Percentiles rank a stretch among this genome's conserved stretches.
Conservation (phyloP, 2,329 filamentous ascomycete genomes). For the Chaetomium globosum region DNA sequence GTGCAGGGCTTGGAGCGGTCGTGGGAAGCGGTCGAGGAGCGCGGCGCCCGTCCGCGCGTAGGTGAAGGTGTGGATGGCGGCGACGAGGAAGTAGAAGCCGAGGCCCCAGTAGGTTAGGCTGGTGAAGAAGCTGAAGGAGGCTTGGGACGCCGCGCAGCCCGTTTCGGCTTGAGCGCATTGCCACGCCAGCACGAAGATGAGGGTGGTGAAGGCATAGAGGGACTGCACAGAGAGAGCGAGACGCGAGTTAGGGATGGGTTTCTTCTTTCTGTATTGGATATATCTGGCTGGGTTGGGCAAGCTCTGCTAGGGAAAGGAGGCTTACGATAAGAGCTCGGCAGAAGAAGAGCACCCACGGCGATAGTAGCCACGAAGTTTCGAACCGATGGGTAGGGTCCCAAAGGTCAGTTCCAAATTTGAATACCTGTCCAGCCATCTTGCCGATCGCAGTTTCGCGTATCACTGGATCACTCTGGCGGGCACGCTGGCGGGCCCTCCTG, state of each 20-base stretch:
- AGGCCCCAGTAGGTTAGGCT: conserved; percentile 80
- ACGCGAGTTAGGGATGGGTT: conserved; percentile 6
- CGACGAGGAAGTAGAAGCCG: conserved; percentile 73
- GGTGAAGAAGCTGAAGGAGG: conserved; percentile 80
- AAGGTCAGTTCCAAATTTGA: conserved; percentile 47
- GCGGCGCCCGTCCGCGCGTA: conserved; percentile 61
- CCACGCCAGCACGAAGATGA: conserved; percentile 71
- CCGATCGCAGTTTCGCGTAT: conserved; percentile 14
- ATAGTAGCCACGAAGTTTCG: conserved; percentile 79
- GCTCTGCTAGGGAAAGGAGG: conserved; percentile 30
- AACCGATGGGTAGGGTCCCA: conserved; percentile 67
- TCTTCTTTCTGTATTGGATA: background rate
- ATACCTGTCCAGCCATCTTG: conserved; percentile 23
- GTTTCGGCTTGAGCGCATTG: conserved; percentile 56
- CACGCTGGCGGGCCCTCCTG: background rate
- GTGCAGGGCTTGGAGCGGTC: conserved; percentile 66
- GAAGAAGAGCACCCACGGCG: conserved; percentile 63
- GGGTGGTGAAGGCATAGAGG: conserved; percentile 70
- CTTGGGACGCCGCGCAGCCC: conserved; percentile 51
- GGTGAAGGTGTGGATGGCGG: conserved; percentile 67
- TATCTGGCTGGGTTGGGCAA: background rate
- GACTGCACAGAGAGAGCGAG: conserved; percentile 42
- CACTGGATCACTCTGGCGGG: conserved; percentile 5
- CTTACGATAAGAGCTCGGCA: conserved; percentile 59
- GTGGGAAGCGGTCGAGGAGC: conserved; percentile 62